These are phyloP conservation scores for Gentiana dahurica DNA, from an alignment of 257 asterid genomes.

Conservation along the genomic window DNA sequence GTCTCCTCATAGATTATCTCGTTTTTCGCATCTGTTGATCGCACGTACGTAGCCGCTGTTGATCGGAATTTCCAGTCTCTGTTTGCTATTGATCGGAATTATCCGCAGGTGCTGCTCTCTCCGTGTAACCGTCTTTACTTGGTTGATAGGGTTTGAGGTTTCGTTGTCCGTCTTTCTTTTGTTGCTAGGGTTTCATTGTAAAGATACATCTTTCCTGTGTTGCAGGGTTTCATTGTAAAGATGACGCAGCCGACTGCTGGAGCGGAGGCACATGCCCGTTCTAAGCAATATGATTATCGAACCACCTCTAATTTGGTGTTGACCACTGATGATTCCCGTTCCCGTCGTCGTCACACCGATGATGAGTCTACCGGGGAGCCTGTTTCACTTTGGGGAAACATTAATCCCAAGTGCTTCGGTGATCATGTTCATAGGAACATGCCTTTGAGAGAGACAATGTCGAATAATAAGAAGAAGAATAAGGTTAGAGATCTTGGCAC, in stretches of 20 bases:
- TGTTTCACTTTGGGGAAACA: constrained; percentile 28
- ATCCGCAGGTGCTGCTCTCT: too few relatives aligned
- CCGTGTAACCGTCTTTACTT: too few relatives aligned
- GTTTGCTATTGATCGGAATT: too few relatives aligned
- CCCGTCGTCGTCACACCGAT: constrained; percentile 30
- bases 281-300: constrained; percentile 34
- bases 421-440: constrained; percentile 26
- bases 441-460: constrained; percentile 29
- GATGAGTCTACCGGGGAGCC: constrained; percentile 45
- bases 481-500: constrained; percentile 19
- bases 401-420: constrained; percentile 26
- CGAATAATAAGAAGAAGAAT: constrained; percentile 24
- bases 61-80: too few relatives aligned
- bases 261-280: constrained; percentile 41
- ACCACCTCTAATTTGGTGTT: constrained; percentile 41
- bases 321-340: constrained; percentile 21
- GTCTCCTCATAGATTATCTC: too few relatives aligned
- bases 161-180: too few relatives aligned
- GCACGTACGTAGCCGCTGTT: too few relatives aligned
- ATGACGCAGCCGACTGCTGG: constrained; percentile 33
- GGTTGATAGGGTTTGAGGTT: too few relatives aligned
- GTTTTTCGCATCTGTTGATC: too few relatives aligned
- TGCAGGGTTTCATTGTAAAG: neutral
- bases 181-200: too few relatives aligned
- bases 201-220: too few relatives aligned